A percentile compares a stretch with the other conserved stretches of the same genome.
These are phyloP conservation scores for Pichia sp. DNA, from an alignment of 1,139 yeast species.

Conservation along the genomic window DNA sequence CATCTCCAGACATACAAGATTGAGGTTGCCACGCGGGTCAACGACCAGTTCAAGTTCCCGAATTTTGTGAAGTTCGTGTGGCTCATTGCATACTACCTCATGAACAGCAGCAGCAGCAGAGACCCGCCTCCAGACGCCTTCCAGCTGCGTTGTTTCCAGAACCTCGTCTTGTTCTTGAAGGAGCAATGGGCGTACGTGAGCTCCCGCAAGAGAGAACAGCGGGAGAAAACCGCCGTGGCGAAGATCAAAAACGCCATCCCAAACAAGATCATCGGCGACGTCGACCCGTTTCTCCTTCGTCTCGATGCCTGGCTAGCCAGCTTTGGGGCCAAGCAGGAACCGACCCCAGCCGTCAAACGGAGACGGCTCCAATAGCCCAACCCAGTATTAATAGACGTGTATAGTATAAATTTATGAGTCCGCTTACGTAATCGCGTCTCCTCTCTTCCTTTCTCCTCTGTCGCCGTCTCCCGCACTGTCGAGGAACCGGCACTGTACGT, in stretches of 20 bases:
- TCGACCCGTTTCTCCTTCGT: constrained; percentile 35
- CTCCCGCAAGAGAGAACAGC: constrained; percentile 7
- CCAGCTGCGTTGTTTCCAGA: constrained; percentile 19
- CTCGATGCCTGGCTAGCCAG: constrained; percentile 34
- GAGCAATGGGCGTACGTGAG: constrained; percentile 23
- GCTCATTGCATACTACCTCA: constrained; percentile 51
- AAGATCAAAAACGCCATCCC: constrained; percentile 27
- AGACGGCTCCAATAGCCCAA: background rate
- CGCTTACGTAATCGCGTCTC: background rate
- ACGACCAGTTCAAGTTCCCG: constrained; percentile 74
- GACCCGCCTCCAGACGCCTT: constrained; percentile 21
- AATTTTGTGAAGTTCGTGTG: constrained; percentile 67
- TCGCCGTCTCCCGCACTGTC: background rate
- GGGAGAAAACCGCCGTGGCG: constrained; percentile 17
- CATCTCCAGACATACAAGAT: constrained; percentile 60
- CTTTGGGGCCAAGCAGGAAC: background rate
- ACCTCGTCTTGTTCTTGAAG: constrained; percentile 24
- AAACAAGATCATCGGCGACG: constrained; percentile 35
- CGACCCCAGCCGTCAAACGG: background rate
- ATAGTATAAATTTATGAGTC: background rate
- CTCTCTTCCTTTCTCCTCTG: background rate
- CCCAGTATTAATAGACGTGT: too few species aligned
- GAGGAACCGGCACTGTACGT: background rate
- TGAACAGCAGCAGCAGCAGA: constrained; percentile 26
- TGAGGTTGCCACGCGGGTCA: constrained; percentile 68